These are phyloP conservation scores for Fusarium hostae DNA, from an alignment of 2,329 filamentous ascomycete genomes.

Conservation along the genomic window DNA sequence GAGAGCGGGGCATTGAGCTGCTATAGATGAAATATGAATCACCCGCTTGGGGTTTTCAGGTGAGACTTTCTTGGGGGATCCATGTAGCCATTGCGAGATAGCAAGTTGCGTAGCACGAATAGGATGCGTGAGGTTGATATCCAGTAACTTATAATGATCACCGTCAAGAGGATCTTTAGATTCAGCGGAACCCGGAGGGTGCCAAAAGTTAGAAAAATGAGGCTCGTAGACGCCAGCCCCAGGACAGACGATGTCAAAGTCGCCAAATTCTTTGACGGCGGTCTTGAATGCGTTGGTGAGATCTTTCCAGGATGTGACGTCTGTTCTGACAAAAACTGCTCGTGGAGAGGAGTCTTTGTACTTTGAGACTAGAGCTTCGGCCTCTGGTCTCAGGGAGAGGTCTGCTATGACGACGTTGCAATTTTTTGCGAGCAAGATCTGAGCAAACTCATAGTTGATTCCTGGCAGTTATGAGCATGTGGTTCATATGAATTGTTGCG, in stretches of 20 bases:
- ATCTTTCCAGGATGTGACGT: conserved; percentile 57
- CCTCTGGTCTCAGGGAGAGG: conserved; percentile 55
- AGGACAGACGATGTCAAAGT: conserved; percentile 56
- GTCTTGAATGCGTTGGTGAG: conserved; percentile 51
- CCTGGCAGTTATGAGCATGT: background rate
- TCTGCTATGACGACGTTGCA: conserved; percentile 61
- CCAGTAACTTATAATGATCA: conserved; percentile 50
- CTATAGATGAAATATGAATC: conserved; percentile 53
- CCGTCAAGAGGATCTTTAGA: conserved; percentile 47
- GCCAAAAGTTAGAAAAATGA: conserved; percentile 56
- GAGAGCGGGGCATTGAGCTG: conserved; percentile 50
- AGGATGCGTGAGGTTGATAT: conserved; percentile 57
- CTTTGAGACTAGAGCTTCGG: conserved; percentile 48
- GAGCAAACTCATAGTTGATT: conserved; percentile 53
- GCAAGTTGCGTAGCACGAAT: conserved; percentile 56
- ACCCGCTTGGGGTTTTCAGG: conserved; percentile 50
- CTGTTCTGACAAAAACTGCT: conserved; percentile 56
- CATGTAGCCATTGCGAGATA: conserved; percentile 52
- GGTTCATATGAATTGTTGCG: accelerated
- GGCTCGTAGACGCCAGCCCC: conserved; percentile 61
- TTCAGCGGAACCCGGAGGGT: conserved; percentile 51
- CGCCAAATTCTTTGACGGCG: conserved; percentile 51
- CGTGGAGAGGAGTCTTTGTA: conserved; percentile 42
- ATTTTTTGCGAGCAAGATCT: conserved; percentile 53
- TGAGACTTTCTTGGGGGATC: conserved; percentile 27